These are phyloP conservation scores for Lachnellula hyalina DNA, from an alignment of 2,329 filamentous ascomycete species.

Conservation along the genomic window DNA sequence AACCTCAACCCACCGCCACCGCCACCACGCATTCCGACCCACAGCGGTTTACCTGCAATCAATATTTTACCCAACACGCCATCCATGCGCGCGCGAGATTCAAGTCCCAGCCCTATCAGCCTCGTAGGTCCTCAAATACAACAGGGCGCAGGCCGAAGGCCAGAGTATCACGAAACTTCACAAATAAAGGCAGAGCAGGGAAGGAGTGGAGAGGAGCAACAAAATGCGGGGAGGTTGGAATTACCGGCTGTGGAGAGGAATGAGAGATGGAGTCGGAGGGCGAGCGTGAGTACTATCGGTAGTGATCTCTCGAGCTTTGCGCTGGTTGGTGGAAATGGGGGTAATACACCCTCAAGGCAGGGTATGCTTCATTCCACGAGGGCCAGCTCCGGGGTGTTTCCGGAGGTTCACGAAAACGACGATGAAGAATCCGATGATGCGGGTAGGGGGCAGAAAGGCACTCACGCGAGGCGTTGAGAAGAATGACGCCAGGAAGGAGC, in stretches of 20 bases:
- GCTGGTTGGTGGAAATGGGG: background rate
- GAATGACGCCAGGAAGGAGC: background rate
- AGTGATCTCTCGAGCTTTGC: background rate
- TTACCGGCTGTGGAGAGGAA: background rate
- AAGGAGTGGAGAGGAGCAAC: background rate
- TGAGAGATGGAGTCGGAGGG: background rate
- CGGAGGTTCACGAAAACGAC: background rate
- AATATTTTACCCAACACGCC: background rate
- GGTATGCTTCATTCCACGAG: slow-evolving; percentile 3
- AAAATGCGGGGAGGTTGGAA: background rate
- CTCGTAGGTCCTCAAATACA: background rate
- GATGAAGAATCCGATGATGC: background rate
- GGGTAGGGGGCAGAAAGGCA: background rate
- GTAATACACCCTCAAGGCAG: background rate
- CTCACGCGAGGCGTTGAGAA: background rate
- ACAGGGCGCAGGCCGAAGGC: background rate
- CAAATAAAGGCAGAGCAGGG: background rate
- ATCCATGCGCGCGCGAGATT: background rate
- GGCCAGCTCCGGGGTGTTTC: slow-evolving; percentile 6
- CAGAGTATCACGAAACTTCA: background rate
- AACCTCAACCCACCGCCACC: background rate
- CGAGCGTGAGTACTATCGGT: background rate
- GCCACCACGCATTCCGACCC: background rate
- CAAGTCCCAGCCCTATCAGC: background rate
- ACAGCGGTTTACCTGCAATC: background rate